Conservation (phyloP, 139 green algal genomes). For the Haematococcus lacustris region DNA sequence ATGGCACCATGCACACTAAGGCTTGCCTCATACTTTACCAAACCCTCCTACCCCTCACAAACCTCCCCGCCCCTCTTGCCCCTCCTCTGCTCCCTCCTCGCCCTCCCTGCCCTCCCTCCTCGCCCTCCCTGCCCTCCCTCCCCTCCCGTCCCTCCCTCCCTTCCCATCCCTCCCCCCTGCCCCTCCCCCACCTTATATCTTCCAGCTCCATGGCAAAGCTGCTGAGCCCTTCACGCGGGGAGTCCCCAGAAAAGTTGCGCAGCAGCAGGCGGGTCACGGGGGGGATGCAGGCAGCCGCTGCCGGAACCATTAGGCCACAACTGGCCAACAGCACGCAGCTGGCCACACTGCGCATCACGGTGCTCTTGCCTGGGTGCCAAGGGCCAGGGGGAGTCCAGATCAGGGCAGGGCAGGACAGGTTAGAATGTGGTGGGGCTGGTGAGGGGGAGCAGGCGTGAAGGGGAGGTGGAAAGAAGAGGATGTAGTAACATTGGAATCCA, state of each 20-base stretch:
- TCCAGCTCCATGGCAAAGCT: slow-evolving; percentile 82
- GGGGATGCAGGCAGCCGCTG: not conserved
- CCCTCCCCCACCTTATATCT: slow-evolving; percentile 48
- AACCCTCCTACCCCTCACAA: too few relatives aligned
- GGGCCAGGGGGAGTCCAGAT: not conserved
- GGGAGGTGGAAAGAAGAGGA: not conserved
- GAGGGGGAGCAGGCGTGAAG: not conserved
- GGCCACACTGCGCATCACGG: slow-evolving; percentile 63
- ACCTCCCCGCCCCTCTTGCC: too few relatives aligned
- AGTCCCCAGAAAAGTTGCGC: slow-evolving; percentile 66
- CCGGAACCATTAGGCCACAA: slow-evolving; percentile 61
- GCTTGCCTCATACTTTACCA: too few relatives aligned
- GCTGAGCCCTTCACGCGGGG: slow-evolving; percentile 69
- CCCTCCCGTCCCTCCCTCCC: not conserved
- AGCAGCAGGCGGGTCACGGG: slow-evolving; percentile 18
- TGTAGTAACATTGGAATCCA: not conserved
- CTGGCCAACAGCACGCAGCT: slow-evolving; percentile 70
- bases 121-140: too few relatives aligned
- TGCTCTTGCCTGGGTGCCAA: slow-evolving; percentile 92
- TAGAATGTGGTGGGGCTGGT: not conserved
- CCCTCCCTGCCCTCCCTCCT: too few relatives aligned
- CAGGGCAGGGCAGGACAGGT: not conserved
- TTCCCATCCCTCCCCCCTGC: not conserved
- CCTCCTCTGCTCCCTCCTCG: too few relatives aligned
- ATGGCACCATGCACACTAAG: not conserved